These are phyloP conservation scores for Vigna trinervia DNA, from an alignment of 306 rosid genomes.

Conservation along the genomic window DNA sequence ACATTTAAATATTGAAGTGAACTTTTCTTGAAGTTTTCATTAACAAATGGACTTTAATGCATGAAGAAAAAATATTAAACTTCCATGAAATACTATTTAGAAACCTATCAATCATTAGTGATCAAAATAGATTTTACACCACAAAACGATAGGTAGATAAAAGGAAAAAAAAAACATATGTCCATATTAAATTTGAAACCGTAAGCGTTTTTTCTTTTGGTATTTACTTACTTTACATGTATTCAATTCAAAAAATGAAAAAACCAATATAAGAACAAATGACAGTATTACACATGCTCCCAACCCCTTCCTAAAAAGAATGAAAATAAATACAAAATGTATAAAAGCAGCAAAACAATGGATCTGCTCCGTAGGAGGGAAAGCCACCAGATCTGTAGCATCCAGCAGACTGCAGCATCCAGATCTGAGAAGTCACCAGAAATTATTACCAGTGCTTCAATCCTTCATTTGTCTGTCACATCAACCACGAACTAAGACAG, in stretches of 20 bases:
- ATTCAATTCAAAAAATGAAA: slow-evolving; percentile 28
- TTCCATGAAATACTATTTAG: no score
- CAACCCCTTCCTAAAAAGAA: slow-evolving; percentile 13
- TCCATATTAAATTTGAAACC: background rate
- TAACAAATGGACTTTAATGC: no score
- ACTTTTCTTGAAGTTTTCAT: no score
- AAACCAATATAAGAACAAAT: slow-evolving; percentile 1
- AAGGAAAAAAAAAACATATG: background rate
- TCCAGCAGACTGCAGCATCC: slow-evolving; percentile 24
- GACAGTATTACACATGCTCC: slow-evolving; percentile 40
- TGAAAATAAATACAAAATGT: slow-evolving; percentile 27
- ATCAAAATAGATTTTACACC: no score
- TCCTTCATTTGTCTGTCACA: slow-evolving; percentile 30
- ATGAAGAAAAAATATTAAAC: no score
- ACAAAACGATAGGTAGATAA: background rate
- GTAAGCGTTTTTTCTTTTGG: slow-evolving; percentile 1
- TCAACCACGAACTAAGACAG: slow-evolving; percentile 47
- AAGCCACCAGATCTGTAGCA: background rate
- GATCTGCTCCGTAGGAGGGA: slow-evolving; percentile 12
- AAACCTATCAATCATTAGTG: no score
- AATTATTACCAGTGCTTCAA: slow-evolving; percentile 34
- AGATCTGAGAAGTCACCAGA: slow-evolving; percentile 31
- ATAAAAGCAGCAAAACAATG: slow-evolving; percentile 29
- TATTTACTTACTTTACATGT: slow-evolving; percentile 46
- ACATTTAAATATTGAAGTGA: no score